A percentile compares a stretch with the other conserved stretches of the same genome.
These are phyloP conservation scores for Pezicula rhizophila DNA, from an alignment of 2,329 filamentous ascomycete genomes.

Conservation along the genomic window DNA sequence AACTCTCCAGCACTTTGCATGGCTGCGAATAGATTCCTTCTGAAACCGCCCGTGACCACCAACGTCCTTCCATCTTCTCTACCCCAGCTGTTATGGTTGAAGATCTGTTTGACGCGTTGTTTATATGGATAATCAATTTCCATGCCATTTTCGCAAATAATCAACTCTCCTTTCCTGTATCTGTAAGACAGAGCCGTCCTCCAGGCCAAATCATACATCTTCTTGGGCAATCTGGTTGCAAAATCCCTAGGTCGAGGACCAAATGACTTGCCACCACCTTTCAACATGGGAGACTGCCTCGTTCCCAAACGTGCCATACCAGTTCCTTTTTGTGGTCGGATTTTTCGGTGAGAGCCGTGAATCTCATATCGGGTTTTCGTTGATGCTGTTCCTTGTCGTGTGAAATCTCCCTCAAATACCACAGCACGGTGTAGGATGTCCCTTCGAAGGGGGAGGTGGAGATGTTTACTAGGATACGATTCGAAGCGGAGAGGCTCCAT, in stretches of 20 bases:
- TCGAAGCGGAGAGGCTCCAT: slow-evolving; percentile 78
- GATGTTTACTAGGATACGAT: slow-evolving; percentile 73
- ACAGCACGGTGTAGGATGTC: slow-evolving; percentile 92
- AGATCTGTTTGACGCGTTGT: slow-evolving; percentile 60
- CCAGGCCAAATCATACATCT: slow-evolving; percentile 95
- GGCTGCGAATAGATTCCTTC: slow-evolving; percentile 59
- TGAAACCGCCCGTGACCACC: slow-evolving; percentile 60
- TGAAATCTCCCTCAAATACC: slow-evolving; percentile 84
- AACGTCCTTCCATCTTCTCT: slow-evolving; percentile 62
- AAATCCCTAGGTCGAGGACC: slow-evolving; percentile 95
- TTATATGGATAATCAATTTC: slow-evolving; percentile 50
- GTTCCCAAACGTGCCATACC: slow-evolving; percentile 75
- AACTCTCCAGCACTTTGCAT: slow-evolving; percentile 59
- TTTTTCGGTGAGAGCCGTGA: slow-evolving; percentile 74
- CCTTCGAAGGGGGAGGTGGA: slow-evolving; percentile 78
- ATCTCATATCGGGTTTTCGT: slow-evolving; percentile 80
- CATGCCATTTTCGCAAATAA: slow-evolving; percentile 75
- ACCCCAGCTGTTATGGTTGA: slow-evolving; percentile 67
- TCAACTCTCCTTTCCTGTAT: slow-evolving; percentile 78
- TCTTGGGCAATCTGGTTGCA: slow-evolving; percentile 71
- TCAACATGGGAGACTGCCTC: slow-evolving; percentile 73
- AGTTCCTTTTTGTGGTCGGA: slow-evolving; percentile 80
- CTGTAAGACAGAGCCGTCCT: slow-evolving; percentile 89
- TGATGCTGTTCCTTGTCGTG: slow-evolving; percentile 79
- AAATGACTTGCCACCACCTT: slow-evolving; percentile 80